These are phyloP conservation scores for Hymenoscyphus scutula DNA, from an alignment of 2,329 filamentous ascomycete species.

Conservation along the genomic window DNA sequence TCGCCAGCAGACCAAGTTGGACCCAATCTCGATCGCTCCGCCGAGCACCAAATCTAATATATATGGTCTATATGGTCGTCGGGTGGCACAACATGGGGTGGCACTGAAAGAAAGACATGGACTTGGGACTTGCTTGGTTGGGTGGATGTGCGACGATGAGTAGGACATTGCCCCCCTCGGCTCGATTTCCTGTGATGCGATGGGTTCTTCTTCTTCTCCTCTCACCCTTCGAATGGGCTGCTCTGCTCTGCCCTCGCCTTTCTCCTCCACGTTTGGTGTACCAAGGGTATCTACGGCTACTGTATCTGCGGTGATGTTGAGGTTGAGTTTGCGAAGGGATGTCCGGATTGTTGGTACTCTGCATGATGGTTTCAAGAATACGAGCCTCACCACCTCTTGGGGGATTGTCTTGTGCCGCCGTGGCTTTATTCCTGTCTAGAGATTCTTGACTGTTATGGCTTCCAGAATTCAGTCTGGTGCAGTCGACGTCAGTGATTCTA, in stretches of 20 bases:
- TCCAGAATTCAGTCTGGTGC: background rate
- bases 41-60: background rate
- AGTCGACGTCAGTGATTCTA: background rate
- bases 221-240: background rate
- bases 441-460: background rate
- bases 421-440: background rate
- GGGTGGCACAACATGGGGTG: background rate
- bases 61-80: too few species aligned
- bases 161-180: background rate
- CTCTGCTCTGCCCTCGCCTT: background rate
- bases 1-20: background rate
- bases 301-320: background rate
- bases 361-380: conserved; percentile 2
- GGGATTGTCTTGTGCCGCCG: background rate
- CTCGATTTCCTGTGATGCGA: background rate
- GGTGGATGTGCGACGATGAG: background rate
- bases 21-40: background rate
- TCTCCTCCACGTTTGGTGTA: background rate
- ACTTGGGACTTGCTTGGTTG: background rate
- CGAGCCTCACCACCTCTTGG: background rate
- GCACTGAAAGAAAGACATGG: background rate
- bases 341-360: background rate
- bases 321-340: background rate
- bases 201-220: background rate
- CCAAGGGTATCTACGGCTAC: background rate